phyloP scores from a whole-genome alignment of 495 filamentous ascomycete genomes.

The Astrothelium macrocarpum region DNA sequence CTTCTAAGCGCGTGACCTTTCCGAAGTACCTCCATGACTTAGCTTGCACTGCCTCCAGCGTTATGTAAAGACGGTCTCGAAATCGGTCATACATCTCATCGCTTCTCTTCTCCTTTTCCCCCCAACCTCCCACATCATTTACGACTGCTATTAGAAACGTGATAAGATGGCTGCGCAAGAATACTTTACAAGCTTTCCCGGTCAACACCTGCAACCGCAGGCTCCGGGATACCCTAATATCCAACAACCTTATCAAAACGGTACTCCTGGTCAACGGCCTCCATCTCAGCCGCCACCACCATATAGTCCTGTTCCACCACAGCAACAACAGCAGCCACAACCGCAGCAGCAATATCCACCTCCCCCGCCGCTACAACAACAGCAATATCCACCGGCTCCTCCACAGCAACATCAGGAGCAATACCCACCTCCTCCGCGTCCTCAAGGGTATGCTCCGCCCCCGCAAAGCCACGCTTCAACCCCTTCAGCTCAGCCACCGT shows the following conservation, averaged over 20 bases:
- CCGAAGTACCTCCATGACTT: no score
- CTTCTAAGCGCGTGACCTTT: neutral
- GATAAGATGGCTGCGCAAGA: neutral
- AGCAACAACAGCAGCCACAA: neutral
- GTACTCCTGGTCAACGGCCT: neutral
- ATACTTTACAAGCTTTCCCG: neutral
- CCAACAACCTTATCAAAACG: neutral
- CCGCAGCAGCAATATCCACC: neutral
- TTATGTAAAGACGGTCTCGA: neutral
- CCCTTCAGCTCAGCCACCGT: neutral
- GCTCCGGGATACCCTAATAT: neutral
- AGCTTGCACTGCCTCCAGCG: neutral
- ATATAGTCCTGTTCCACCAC: neutral
- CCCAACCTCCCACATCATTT: neutral
- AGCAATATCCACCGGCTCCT: neutral
- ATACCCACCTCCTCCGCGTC: neutral
- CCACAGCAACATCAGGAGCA: neutral
- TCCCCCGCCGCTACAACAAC: neutral
- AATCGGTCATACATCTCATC: neutral
- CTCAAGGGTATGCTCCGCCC: neutral
- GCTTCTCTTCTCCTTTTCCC: neutral
- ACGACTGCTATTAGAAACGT: neutral
- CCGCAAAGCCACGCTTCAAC: no score
- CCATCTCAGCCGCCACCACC: constrained; percentile 3
- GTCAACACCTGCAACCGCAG: neutral